Percentiles rank a stretch among this genome's conserved stretches.
Conservation (phyloP, 1,139 yeast genomes). For the Candida pseudoviswanathii region DNA sequence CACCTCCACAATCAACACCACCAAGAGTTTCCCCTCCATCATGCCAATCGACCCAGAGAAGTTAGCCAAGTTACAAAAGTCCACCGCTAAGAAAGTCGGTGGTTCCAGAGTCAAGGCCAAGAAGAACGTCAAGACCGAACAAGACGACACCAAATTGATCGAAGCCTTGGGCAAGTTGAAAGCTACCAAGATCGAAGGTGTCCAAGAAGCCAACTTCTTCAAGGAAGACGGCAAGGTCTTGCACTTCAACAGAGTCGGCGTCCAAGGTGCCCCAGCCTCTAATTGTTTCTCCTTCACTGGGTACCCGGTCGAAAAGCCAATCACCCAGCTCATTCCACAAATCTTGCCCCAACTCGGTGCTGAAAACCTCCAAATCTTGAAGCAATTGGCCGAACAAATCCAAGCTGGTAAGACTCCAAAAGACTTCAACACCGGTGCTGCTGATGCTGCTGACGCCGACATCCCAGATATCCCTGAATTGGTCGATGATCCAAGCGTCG, state of each 20-base stretch:
- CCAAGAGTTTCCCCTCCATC: not conserved
- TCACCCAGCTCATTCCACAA: conserved; percentile 92
- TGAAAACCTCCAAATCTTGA: conserved; percentile 88
- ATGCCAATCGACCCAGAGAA: conserved; percentile 91
- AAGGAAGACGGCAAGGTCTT: conserved; percentile 94
- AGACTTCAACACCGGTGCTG: conserved; percentile 52
- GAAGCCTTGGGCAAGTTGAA: conserved; percentile 86
- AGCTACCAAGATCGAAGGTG: conserved; percentile 85
- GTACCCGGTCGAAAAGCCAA: conserved; percentile 89
- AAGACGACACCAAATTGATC: conserved; percentile 89
- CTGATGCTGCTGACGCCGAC: conserved; percentile 48
- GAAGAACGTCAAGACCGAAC: conserved; percentile 65
- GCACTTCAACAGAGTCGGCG: conserved; percentile 94
- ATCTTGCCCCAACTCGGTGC: conserved; percentile 97
- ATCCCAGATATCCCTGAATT: conserved; percentile 88
- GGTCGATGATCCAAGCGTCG: conserved; percentile 50
- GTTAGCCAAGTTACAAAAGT: conserved; percentile 80
- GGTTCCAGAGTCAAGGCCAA: conserved; percentile 88
- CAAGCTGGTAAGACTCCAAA: conserved; percentile 61
- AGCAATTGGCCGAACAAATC: conserved; percentile 87
- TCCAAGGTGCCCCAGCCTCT: conserved; percentile 88
- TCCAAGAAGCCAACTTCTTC: conserved; percentile 98
- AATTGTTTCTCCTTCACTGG: conserved; percentile 97
- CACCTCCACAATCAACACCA: not conserved
- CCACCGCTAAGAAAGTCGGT: conserved; percentile 74